Evolutionary conservation across 2,329 filamentous ascomycete species (phyloP).

Genomic region (Colletotrichum truncatum): DNA sequence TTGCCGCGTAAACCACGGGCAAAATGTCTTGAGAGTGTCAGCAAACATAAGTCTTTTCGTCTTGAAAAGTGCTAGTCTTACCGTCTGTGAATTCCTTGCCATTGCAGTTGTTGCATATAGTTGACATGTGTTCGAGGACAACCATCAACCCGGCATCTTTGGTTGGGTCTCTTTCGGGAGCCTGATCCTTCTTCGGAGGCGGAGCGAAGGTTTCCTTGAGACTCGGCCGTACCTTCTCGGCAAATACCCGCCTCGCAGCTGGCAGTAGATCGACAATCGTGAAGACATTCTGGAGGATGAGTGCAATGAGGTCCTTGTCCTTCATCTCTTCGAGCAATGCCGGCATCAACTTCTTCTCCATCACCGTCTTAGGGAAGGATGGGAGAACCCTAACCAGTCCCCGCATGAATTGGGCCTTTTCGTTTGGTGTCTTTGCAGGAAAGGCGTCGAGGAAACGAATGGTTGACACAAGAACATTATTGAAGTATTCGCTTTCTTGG

Average conservation of each 20-base stretch:
- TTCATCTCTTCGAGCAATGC: conserved; percentile 93
- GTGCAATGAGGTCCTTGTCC: conserved; percentile 84
- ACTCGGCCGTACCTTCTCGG: conserved; percentile 85
- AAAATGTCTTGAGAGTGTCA: conserved; percentile 74
- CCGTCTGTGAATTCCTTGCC: conserved; percentile 96
- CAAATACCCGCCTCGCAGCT: conserved; percentile 79
- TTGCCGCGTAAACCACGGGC: conserved; percentile 82
- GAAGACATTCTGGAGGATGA: conserved; percentile 92
- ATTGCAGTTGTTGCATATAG: conserved; percentile 81
- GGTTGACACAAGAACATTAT: conserved; percentile 95
- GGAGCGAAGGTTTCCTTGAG: conserved; percentile 84
- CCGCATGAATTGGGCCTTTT: conserved; percentile 92
- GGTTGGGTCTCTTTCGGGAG: conserved; percentile 74
- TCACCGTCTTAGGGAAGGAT: conserved; percentile 91
- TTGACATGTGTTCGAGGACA: conserved; percentile 82
- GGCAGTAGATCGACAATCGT: conserved; percentile 85
- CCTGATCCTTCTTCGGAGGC: conserved; percentile 66
- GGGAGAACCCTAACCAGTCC: conserved; percentile 87
- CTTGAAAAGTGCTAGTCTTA: conserved; percentile 47
- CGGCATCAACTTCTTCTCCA: conserved; percentile 93
- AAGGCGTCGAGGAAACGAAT: conserved; percentile 94
- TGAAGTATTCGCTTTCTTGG: conserved; percentile 94
- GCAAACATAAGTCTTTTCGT: background rate
- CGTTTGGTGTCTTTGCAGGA: conserved; percentile 88
- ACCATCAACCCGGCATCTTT: conserved; percentile 94